phyloP scores from a whole-genome alignment of 2,329 filamentous ascomycete genomes.

The Colletotrichum liaoningense region DNA sequence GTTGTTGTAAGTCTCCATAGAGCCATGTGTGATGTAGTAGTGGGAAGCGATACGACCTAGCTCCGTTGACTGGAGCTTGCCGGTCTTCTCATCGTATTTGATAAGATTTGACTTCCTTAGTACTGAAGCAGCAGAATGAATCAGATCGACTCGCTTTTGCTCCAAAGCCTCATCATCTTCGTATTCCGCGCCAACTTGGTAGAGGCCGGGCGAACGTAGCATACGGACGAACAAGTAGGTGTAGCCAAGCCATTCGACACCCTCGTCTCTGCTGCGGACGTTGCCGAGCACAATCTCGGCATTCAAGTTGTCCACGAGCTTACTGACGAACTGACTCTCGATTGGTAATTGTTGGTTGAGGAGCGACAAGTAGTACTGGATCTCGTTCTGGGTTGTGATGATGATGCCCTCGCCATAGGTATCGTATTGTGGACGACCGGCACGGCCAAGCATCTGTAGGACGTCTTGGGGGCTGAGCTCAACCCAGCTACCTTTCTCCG shows the following conservation, averaged over 20 bases:
- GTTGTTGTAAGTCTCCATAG: conserved; percentile 97
- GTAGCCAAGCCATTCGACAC: conserved; percentile 98
- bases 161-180: conserved; percentile 91
- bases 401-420: conserved; percentile 99
- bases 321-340: conserved; percentile 94
- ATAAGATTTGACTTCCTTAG: conserved; percentile 89
- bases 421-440: conserved; percentile 95
- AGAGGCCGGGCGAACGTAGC: conserved; percentile 93
- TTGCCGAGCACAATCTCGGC: conserved; percentile 97
- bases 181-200: conserved; percentile 96
- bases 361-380: conserved; percentile 96
- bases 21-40: conserved; percentile 97
- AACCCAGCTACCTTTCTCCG: conserved; percentile 98
- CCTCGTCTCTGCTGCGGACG: conserved; percentile 90
- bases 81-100: conserved; percentile 95
- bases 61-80: conserved; percentile 89
- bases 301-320: conserved; percentile 94
- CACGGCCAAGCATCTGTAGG: conserved; percentile 97
- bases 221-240: conserved; percentile 98
- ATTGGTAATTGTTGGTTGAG: conserved; percentile 98
- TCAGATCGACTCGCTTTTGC: conserved; percentile 96
- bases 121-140: conserved; percentile 91
- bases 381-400: conserved; percentile 93
- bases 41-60: conserved; percentile 96
- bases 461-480: conserved; percentile 98